phyloP scores from a whole-genome alignment of 495 filamentous ascomycete genomes.

The Hyaloscypha hepaticicola region DNA sequence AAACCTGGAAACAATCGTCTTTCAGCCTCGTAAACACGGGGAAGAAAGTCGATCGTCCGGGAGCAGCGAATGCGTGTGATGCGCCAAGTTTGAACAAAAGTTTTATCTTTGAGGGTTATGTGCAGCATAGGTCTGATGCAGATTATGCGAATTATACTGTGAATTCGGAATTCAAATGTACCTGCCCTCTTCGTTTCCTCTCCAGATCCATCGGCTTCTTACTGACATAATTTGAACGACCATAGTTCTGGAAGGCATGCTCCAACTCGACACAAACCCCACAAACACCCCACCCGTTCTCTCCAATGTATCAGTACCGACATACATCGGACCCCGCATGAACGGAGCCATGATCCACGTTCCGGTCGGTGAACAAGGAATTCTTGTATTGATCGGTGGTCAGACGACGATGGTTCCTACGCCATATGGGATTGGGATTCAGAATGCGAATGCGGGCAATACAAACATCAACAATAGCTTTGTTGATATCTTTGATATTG shows the following conservation, averaged over 20 bases:
- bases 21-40: too few relatives aligned
- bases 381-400: slow-evolving; percentile 14
- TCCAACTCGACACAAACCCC: slow-evolving; percentile 11
- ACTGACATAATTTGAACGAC: too few relatives aligned
- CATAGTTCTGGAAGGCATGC: slow-evolving; percentile 18
- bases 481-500: slow-evolving; percentile 18
- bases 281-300: background rate
- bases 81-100: too few relatives aligned
- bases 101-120: too few relatives aligned
- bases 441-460: slow-evolving; percentile 12
- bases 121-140: too few relatives aligned
- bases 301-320: slow-evolving; percentile 14
- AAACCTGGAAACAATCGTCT: too few relatives aligned
- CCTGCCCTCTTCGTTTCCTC: too few relatives aligned
- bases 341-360: slow-evolving; percentile 21
- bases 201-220: too few relatives aligned
- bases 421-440: slow-evolving; percentile 13
- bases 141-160: too few relatives aligned
- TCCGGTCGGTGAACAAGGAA: slow-evolving; percentile 7
- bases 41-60: too few relatives aligned
- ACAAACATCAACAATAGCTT: slow-evolving; percentile 13
- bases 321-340: slow-evolving; percentile 11
- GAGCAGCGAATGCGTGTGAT: too few relatives aligned
- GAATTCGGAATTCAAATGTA: too few relatives aligned
- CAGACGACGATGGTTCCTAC: slow-evolving; percentile 12